Percentiles rank a stretch among this genome's conserved stretches.
phyloP scores from a whole-genome alignment of 805 yeast genomes.

The Myxozyma mucilagina region DNA sequence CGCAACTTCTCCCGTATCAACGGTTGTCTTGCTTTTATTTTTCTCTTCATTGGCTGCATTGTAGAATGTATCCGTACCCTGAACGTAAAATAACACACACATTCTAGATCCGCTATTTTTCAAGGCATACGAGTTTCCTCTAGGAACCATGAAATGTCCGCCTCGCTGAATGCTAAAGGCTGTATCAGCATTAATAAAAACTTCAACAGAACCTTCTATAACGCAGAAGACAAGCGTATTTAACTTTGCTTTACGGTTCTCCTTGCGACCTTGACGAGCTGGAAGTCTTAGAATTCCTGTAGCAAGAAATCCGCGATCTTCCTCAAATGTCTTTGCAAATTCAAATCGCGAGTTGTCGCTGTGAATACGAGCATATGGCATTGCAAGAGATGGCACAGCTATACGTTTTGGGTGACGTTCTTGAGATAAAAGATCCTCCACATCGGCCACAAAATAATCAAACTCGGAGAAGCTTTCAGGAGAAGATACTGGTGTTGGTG shows the following conservation, averaged over 20 bases:
- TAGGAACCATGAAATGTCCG: slow-evolving; percentile 78
- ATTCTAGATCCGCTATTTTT: slow-evolving; percentile 51
- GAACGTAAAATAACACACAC: slow-evolving; percentile 74
- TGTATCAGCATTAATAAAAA: slow-evolving; percentile 54
- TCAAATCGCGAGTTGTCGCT: slow-evolving; percentile 10
- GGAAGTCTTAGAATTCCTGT: slow-evolving; percentile 73
- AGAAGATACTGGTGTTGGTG: not conserved
- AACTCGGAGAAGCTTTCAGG: slow-evolving; percentile 11
- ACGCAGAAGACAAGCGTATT: slow-evolving; percentile 76
- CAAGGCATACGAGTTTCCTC: slow-evolving; percentile 44
- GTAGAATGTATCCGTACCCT: slow-evolving; percentile 46
- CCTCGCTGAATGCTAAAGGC: slow-evolving; percentile 66
- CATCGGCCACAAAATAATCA: slow-evolving; percentile 20
- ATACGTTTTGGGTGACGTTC: slow-evolving; percentile 7
- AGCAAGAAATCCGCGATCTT: slow-evolving; percentile 51
- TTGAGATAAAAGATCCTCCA: slow-evolving; percentile 6
- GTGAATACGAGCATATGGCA: slow-evolving; percentile 2
- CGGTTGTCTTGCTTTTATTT: not conserved
- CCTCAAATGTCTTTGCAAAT: slow-evolving; percentile 31
- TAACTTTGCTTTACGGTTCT: slow-evolving; percentile 59
- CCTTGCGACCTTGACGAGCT: slow-evolving; percentile 54
- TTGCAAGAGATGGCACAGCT: slow-evolving; percentile 4
- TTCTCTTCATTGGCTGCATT: slow-evolving; percentile 3
- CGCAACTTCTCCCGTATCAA: not conserved
- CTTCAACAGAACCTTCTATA: slow-evolving; percentile 67